Percentiles rank a stretch among this genome's conserved stretches.
These are phyloP conservation scores for Arabidopsis thaliana DNA, from an alignment of 345 rosid species.

Conservation along the genomic window TAIR10.1 NC_003070.9:10619501-10620000, in stretches of 20 bases:
- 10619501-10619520: conserved; percentile 21
- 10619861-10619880: not conserved
- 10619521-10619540: conserved; percentile 27
- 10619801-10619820: conserved; percentile 1
- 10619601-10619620: conserved; percentile 33
- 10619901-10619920: conserved; percentile 25
- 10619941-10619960: conserved; percentile 3
- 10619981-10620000: not conserved
- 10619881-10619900: not conserved
- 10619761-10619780: conserved; percentile 63
- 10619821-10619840: not conserved
- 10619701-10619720: conserved; percentile 78
- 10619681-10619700: conserved; percentile 58
- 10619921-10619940: conserved; percentile 31
- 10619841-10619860: not conserved
- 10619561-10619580: conserved; percentile 29
- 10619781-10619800: conserved; percentile 35
- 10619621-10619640: conserved; percentile 39
- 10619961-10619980: conserved; percentile 1
- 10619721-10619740: conserved; percentile 70
- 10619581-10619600: not conserved
- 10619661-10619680: conserved; percentile 41
- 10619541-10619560: conserved; percentile 52
- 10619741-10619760: conserved; percentile 67
- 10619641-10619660: conserved; percentile 41